Evolutionary conservation across 192 early-diverging fungal species (phyloP).

Genomic region (Kickxella alabastrina): DNA sequence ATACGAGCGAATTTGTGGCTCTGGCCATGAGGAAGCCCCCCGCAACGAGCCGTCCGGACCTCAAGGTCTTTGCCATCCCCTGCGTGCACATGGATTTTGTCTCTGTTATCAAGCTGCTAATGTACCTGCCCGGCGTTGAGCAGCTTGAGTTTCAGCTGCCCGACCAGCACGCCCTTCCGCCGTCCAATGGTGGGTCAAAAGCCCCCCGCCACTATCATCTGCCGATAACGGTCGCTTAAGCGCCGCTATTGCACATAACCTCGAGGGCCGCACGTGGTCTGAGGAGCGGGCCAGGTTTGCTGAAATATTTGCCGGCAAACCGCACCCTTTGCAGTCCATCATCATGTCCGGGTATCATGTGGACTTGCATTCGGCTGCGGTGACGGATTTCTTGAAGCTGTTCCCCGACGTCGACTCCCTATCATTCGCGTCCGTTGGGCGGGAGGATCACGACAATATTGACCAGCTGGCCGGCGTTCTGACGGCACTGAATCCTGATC

Average conservation of each 20-base stretch:
- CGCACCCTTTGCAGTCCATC: conserved; percentile 42
- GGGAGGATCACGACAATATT: conserved; percentile 49
- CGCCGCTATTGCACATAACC: conserved; percentile 34
- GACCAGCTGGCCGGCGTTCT: conserved; percentile 49
- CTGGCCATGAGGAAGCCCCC: conserved; percentile 34
- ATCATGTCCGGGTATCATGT: conserved; percentile 42
- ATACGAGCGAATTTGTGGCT: conserved; percentile 32
- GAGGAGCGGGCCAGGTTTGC: conserved; percentile 37
- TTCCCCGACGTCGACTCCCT: conserved; percentile 47
- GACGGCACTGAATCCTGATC: conserved; percentile 43
- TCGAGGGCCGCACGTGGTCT: conserved; percentile 36
- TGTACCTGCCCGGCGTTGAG: conserved; percentile 38
- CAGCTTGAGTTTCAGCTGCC: conserved; percentile 48
- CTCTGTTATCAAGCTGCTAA: conserved; percentile 30
- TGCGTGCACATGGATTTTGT: conserved; percentile 45
- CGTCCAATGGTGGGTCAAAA: too few species aligned
- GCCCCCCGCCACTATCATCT: too few species aligned
- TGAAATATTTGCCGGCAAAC: conserved; percentile 27
- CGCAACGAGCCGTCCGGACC: conserved; percentile 19
- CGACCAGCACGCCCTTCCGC: conserved; percentile 24
- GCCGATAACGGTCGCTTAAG: too few species aligned
- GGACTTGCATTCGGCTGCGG: conserved; percentile 37
- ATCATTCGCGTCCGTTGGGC: conserved; percentile 30
- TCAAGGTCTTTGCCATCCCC: conserved; percentile 39
- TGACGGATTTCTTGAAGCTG: conserved; percentile 41